Evolutionary conservation across 2,329 filamentous ascomycete genomes (phyloP).

Genomic region (Pyrenophora graminea): DNA sequence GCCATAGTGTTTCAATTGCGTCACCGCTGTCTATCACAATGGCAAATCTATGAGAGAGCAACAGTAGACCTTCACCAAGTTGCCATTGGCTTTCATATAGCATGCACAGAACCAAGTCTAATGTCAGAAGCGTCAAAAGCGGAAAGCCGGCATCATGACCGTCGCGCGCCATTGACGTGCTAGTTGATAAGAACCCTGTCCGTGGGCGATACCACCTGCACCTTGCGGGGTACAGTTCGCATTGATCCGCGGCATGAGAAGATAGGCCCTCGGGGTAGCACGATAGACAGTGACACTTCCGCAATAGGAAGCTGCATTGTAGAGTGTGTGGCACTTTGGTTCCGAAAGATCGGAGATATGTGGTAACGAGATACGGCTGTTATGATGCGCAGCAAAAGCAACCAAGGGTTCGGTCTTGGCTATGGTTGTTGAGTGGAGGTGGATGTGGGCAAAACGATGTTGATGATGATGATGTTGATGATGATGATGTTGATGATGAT

Average conservation of each 20-base stretch:
- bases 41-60: too few relatives aligned
- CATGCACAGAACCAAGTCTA: not conserved
- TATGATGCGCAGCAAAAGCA: not conserved
- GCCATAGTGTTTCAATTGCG: slow-evolving; percentile 2
- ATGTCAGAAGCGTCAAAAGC: not conserved
- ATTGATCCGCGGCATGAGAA: slow-evolving; percentile 14
- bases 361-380: not conserved
- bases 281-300: slow-evolving; percentile 20
- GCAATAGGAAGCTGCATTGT: slow-evolving; percentile 27
- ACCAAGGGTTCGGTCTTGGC: slow-evolving; percentile 3
- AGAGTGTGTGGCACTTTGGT: not conserved
- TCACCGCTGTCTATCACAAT: not conserved
- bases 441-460: not conserved
- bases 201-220: slow-evolving; percentile 8
- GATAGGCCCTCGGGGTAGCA: slow-evolving; percentile 19
- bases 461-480: not conserved
- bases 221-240: slow-evolving; percentile 18
- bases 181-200: slow-evolving; percentile 24
- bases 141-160: not conserved
- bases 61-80: too few relatives aligned
- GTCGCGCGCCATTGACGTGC: not conserved
- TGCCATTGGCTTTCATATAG: not conserved
- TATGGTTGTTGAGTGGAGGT: not conserved
- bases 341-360: slow-evolving; percentile 2
- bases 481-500: too few relatives aligned